Conservation (phyloP, 192 early-diverging fungal genomes). For the Phycomyces nitens region DNA sequence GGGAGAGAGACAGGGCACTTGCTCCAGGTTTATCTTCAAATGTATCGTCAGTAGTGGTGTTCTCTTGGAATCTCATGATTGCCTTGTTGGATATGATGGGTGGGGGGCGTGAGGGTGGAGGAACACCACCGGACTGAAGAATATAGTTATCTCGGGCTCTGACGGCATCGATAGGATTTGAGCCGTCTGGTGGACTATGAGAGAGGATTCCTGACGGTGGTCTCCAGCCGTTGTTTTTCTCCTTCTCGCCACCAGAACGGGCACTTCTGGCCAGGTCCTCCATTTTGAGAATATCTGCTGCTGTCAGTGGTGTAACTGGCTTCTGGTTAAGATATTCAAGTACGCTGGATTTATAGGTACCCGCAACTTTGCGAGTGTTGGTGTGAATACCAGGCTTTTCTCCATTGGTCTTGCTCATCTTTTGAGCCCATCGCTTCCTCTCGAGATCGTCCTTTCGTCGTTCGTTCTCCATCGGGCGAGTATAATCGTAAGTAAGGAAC, state of each 20-base stretch:
- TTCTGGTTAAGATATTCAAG: conserved; percentile 27
- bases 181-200: background rate
- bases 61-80: no score
- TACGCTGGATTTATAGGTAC: conserved; percentile 22
- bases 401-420: conserved; percentile 17
- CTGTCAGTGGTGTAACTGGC: conserved; percentile 27
- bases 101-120: conserved; percentile 10
- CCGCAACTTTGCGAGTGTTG: background rate
- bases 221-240: conserved; percentile 15
- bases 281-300: conserved; percentile 33
- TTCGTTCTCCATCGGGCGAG: conserved; percentile 42
- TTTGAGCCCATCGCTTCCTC: conserved; percentile 26
- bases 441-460: conserved; percentile 24
- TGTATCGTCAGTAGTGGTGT: background rate
- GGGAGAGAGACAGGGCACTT: background rate
- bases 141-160: conserved; percentile 12
- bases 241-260: conserved; percentile 9
- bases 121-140: conserved; percentile 6
- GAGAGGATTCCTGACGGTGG: conserved; percentile 26
- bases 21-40: background rate
- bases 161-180: conserved; percentile 4
- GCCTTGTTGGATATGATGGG: background rate
- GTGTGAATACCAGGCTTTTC: background rate
- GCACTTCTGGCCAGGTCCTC: conserved; percentile 34
- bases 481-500: conserved; percentile 68